These are phyloP conservation scores for Trichoderma citrinoviride DNA, from an alignment of 2,329 filamentous ascomycete species.

Conservation along the genomic window DNA sequence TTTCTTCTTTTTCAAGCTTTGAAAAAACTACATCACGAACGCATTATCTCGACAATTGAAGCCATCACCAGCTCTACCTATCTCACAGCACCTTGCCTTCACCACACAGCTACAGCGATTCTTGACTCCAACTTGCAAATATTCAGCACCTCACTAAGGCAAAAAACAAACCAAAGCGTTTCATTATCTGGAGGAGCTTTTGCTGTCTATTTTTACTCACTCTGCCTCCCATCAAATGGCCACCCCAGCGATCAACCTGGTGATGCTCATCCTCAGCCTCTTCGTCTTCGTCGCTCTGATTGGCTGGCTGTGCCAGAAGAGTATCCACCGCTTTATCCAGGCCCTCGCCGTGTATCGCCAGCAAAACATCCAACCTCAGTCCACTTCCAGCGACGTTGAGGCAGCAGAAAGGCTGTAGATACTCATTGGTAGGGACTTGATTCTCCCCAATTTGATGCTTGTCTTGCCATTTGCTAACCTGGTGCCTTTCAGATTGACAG, in stretches of 20 bases:
- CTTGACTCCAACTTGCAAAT: neutral
- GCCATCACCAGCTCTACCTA: neutral
- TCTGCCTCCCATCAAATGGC: conserved; percentile 27
- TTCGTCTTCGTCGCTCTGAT: conserved; percentile 32
- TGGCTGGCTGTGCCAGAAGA: conserved; percentile 32
- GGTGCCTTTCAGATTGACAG: neutral
- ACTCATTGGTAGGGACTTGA: neutral
- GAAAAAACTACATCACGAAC: no score
- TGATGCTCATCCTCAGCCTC: conserved; percentile 24
- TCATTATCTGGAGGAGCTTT: neutral
- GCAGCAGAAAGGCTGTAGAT: neutral
- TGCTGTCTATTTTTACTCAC: neutral
- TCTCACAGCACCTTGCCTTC: neutral
- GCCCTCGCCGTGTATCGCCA: conserved; percentile 26
- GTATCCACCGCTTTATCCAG: conserved; percentile 33
- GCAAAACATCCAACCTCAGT: conserved; percentile 1
- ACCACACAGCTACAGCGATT: no score
- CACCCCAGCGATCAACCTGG: conserved; percentile 28
- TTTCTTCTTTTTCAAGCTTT: no score
- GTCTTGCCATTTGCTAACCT: neutral
- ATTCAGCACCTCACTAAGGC: no score
- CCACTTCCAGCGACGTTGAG: neutral
- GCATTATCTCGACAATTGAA: neutral
- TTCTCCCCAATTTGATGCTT: neutral
- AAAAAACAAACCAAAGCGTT: neutral